Base-by-base conservation (phyloP, 169 alveolate species). In the Cryptosporidium meleagridis region DNA sequence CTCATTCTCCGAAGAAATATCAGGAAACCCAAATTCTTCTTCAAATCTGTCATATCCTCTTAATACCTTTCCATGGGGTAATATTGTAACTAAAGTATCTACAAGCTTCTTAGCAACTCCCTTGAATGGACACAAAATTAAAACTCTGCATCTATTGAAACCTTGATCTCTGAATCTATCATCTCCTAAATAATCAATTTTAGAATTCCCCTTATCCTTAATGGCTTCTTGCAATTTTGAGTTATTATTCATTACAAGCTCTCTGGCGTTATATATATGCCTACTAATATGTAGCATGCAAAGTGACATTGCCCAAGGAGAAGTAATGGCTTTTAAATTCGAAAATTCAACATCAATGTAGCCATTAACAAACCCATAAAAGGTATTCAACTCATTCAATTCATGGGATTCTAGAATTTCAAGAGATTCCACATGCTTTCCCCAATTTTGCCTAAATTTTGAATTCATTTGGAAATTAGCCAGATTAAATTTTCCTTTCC, bases 111-210 rank as follows among this genome's bases (percentile, higher is more conserved):
- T 75, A 18, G 97, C 97, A 21, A 91, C 86, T 48, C 93, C 92
- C 37, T 92, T 86, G 23, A 93, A 91, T 12, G 97, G 97, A 23
- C 93, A 86, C n/a, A 95, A 86, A 35, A 95, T 53, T 55, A 95
- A 84, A 45, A 94, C 96, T 16, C 95, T 91, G 2, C 97, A 96
- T 31, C 97, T 73, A n/a, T 95, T 92, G 61, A 93, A 95, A 23
- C 97, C 97, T 53, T 94, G 95, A 44, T 95, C 95, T 62, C 96
- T 80, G 21, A 80, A 61, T 44, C 52, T 59, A 51, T 80, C 89
- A 31, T 80, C 89, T 31, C 89, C 89, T 16, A 80, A 62, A 44
- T 31, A 9, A 45, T 80, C 89, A 3, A 80, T 80, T 14, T 80
- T 41, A 8, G 75, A 80, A 29, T 65, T 39, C 2, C 1, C 80